Evolutionary conservation across 1,139 yeast species (phyloP), one percentile per base, ranked within the genome.

Genomic region (Saccharomycopsis hybrid): DNA sequence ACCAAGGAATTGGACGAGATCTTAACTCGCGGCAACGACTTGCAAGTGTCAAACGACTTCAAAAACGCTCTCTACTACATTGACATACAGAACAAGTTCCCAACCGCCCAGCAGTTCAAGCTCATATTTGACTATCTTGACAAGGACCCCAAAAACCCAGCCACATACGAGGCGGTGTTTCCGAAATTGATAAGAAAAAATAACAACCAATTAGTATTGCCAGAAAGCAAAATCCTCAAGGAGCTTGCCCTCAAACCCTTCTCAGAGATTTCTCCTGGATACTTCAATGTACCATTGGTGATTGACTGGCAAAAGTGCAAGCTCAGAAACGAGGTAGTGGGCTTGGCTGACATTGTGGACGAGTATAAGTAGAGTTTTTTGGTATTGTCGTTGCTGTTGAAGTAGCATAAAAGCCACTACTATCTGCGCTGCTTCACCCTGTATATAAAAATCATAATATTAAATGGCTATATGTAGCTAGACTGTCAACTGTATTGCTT

Each of bases 251-350:
- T 41, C 33, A 46, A 47, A 30, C 51, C 53, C 9, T 37, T 52
- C 13, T 18, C 25, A 28, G 46, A 48, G 31, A 9, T 50, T 5
- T n/a, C 32, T 3, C n/a, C n/a, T 3, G 49, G 41, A 8, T 24
- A n/a, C 11, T 51, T 51, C 28, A 31, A 35, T n/a, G 32, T 31
- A 2, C 55, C 55, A 5, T 47, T 52, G 18, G 51, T 52, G 3
- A 53, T 52, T 7, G 55, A 52, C 31, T 52, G 55, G 55, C 46
- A 25, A 36, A 50, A 52, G 13, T 24, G 48, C n/a, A 28, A 9
- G 25, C 32, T 52, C 27, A 36, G 44, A 24, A 49, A 40, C 43
- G 44, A 46, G 8, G 25, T 38, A 9, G 38, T 46, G 32, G 48
- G 31, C 11, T 39, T 44, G 3, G 45, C 43, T 8, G 47, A 50